Conservation (phyloP, 306 rosid species). For the Lotus japonicus region DNA sequence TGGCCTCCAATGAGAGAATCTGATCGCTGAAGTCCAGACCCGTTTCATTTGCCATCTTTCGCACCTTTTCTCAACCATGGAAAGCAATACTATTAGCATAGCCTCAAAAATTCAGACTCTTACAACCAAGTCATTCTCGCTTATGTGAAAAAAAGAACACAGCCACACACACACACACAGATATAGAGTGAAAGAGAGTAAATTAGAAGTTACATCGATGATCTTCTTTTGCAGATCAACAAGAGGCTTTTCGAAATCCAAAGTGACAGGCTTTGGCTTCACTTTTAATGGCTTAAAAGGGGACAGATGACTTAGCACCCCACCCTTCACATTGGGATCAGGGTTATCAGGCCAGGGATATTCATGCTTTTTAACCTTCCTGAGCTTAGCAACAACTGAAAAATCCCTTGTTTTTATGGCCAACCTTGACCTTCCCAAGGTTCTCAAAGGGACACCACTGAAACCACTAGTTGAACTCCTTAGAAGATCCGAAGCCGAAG, state of each 20-base stretch:
- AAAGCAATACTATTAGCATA: not conserved
- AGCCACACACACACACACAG: not conserved
- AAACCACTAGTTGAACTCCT: conserved; percentile 68
- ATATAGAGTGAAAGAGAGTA: not conserved
- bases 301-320: conserved; percentile 62
- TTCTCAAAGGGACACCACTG: conserved; percentile 60
- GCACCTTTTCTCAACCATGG: conserved; percentile 46
- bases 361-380: conserved; percentile 75
- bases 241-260: conserved; percentile 82
- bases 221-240: conserved; percentile 77
- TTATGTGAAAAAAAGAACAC: conserved; percentile 13
- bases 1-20: conserved; percentile 59
- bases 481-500: conserved; percentile 77
- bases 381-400: conserved; percentile 53
- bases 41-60: conserved; percentile 81
- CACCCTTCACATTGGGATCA: conserved; percentile 84
- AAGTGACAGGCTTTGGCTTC: conserved; percentile 65
- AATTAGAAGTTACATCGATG: conserved; percentile 47
- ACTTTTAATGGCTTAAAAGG: conserved; percentile 74
- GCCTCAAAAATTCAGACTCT: conserved; percentile 4
- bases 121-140: conserved; percentile 3
- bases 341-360: conserved; percentile 84
- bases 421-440: conserved; percentile 51
- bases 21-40: conserved; percentile 92
- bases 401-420: conserved; percentile 45